These are phyloP conservation scores for Trematosphaeria pertusa DNA, from an alignment of 2,329 filamentous ascomycete species.

Conservation along the genomic window DNA sequence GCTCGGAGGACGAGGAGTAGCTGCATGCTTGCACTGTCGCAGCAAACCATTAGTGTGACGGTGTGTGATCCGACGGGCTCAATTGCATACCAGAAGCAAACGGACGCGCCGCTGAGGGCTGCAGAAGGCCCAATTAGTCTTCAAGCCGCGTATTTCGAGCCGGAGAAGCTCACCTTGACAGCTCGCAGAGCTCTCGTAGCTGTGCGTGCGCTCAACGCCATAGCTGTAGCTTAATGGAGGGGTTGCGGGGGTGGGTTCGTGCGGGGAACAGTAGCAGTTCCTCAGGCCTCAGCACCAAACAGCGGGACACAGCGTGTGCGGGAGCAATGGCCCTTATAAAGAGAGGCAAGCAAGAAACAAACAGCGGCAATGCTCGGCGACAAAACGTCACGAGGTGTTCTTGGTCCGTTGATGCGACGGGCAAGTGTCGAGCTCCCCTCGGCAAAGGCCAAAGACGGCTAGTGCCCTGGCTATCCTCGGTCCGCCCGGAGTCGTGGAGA, in stretches of 20 bases:
- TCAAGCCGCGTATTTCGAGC: too few relatives aligned
- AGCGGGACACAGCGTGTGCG: constrained; percentile 5
- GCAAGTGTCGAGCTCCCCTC: constrained; percentile 38
- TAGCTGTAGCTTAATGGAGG: constrained; percentile 49
- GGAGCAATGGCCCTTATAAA: constrained; percentile 15
- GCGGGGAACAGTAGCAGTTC: constrained; percentile 24
- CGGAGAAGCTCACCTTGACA: constrained; percentile 65
- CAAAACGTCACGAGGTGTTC: constrained; percentile 24
- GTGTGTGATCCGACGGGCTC: constrained; percentile 7
- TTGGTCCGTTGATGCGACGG: constrained; percentile 34
- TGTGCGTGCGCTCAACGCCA: constrained; percentile 70
- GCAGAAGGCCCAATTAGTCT: constrained; percentile 21
- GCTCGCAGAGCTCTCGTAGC: constrained; percentile 69
- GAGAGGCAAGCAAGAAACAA: constrained; percentile 21
- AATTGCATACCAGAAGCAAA: constrained; percentile 47
- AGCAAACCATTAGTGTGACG: constrained; percentile 19
- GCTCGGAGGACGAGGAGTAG: constrained; percentile 80
- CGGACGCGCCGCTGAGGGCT: constrained; percentile 42
- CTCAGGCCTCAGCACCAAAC: constrained; percentile 22
- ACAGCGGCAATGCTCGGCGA: constrained; percentile 41
- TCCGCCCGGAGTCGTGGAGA: constrained; percentile 33
- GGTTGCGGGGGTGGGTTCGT: constrained; percentile 35
- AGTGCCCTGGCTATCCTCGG: constrained; percentile 40
- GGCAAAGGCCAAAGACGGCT: constrained; percentile 34
- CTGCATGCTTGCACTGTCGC: constrained; percentile 55